Conservation (phyloP, 352 stramenopile species). For the Plasmopara viticola region DNA sequence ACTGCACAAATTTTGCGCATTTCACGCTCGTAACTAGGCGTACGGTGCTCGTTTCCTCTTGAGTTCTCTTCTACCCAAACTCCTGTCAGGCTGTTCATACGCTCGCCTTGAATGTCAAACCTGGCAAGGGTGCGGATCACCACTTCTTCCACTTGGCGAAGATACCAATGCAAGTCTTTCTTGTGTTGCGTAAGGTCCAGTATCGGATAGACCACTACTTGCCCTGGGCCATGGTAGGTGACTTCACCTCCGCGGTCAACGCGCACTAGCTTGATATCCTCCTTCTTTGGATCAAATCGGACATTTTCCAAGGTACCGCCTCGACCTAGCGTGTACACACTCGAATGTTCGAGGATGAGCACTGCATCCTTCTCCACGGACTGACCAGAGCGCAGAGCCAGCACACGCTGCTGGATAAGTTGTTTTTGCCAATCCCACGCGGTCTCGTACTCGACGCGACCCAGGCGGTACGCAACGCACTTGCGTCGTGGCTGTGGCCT, state of each 20-base stretch:
- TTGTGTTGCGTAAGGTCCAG: conserved; percentile 93
- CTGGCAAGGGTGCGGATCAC: conserved; percentile 89
- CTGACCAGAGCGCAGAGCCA: conserved; percentile 34
- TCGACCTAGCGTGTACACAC: conserved; percentile 95
- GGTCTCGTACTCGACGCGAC: conserved; percentile 73
- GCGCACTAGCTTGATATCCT: conserved; percentile 87
- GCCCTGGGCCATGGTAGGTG: conserved; percentile 97
- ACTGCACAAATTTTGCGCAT: conserved; percentile 95
- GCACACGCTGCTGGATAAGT: conserved; percentile 75
- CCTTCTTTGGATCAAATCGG: conserved; percentile 60
- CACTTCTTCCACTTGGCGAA: conserved; percentile 93
- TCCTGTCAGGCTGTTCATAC: conserved; percentile 90
- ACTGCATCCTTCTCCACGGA: conserved; percentile 49
- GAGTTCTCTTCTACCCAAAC: conserved; percentile 91
- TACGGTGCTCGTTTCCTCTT: conserved; percentile 10
- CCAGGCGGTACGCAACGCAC: conserved; percentile 64
- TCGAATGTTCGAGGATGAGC: conserved; percentile 78
- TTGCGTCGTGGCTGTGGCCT: conserved; percentile 30
- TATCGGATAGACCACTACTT: conserved; percentile 97
- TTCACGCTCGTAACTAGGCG: conserved; percentile 37
- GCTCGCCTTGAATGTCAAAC: conserved; percentile 83
- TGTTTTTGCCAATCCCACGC: conserved; percentile 86
- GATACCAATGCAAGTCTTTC: conserved; percentile 97
- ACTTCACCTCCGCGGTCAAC: conserved; percentile 99
- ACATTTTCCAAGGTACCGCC: conserved; percentile 90